A percentile compares a stretch with the other conserved stretches of the same genome.
phyloP scores from a whole-genome alignment of 2,329 filamentous ascomycete genomes.

The Fusarium tjaetaba region DNA sequence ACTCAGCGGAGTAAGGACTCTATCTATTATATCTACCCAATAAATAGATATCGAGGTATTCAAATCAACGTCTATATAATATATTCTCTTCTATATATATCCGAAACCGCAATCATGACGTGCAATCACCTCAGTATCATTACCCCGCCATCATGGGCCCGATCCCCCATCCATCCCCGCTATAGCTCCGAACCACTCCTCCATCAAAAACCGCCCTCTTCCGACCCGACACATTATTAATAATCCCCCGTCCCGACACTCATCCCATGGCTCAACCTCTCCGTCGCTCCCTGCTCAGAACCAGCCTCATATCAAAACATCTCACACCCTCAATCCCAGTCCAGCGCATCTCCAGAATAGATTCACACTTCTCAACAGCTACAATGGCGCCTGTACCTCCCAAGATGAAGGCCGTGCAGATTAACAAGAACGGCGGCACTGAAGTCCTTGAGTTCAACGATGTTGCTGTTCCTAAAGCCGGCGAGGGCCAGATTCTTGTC shows the following conservation, averaged over 20 bases:
- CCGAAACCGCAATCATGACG: conserved; percentile 4
- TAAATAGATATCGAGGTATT: no score
- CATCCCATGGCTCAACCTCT: conserved; percentile 37
- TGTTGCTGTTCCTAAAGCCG: conserved; percentile 72
- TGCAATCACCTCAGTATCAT: conserved; percentile 9
- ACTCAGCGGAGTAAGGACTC: neutral
- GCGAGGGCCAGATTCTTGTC: conserved; percentile 79
- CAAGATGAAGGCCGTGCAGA: conserved; percentile 74
- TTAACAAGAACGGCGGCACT: conserved; percentile 71
- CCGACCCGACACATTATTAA: neutral
- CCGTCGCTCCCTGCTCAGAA: conserved; percentile 32
- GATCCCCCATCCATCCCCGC: neutral
- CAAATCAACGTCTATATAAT: no score
- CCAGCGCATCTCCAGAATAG: conserved; percentile 13
- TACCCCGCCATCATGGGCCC: conserved; percentile 43
- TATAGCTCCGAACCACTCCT: neutral
- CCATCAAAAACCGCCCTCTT: conserved; percentile 11
- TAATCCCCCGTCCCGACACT: neutral
- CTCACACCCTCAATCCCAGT: neutral
- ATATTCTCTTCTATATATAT: neutral
- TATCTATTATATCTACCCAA: neutral
- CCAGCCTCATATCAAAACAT: conserved; percentile 4
- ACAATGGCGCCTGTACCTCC: conserved; percentile 80
- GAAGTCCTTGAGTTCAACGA: conserved; percentile 79
- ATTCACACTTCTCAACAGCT: conserved; percentile 17